phyloP scores from a whole-genome alignment of 2,329 filamentous ascomycete genomes.

The Scytalidium lignicola region DNA sequence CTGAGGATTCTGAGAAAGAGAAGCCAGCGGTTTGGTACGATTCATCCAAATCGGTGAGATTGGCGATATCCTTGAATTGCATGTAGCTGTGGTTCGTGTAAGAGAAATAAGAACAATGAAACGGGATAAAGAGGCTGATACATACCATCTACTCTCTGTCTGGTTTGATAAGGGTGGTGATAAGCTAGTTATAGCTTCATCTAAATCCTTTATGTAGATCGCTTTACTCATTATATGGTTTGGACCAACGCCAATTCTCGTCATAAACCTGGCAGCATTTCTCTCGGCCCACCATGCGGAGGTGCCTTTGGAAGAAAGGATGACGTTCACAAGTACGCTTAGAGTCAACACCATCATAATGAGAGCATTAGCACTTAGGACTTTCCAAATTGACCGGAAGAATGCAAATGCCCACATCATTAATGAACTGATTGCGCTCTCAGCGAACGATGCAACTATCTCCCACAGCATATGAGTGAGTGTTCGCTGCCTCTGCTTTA shows the following conservation, averaged over 20 bases:
- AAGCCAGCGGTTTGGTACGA: conserved; percentile 49
- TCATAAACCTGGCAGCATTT: conserved; percentile 76
- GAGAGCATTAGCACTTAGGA: conserved; percentile 67
- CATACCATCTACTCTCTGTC: conserved; percentile 46
- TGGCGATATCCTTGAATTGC: conserved; percentile 57
- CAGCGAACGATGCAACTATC: conserved; percentile 64
- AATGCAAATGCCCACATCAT: conserved; percentile 72
- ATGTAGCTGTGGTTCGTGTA: conserved; percentile 39
- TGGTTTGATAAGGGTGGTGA: conserved; percentile 11
- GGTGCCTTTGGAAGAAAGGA: conserved; percentile 68
- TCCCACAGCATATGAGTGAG: conserved; percentile 69
- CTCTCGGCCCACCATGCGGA: conserved; percentile 83
- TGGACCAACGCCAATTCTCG: conserved; percentile 70
- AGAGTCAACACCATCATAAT: conserved; percentile 63
- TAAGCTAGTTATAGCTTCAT: conserved; percentile 46
- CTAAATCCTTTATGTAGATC: conserved; percentile 77
- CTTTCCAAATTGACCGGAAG: conserved; percentile 59
- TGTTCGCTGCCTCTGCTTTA: conserved; percentile 51
- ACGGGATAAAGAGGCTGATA: conserved; percentile 1
- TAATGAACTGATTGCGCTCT: conserved; percentile 69
- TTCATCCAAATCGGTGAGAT: conserved; percentile 52
- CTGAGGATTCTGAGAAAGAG: conserved; percentile 40
- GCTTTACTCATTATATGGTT: conserved; percentile 78
- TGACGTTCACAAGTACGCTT: conserved; percentile 68
- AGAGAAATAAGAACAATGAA: neutral